Evolutionary conservation across 2,329 filamentous ascomycete species (phyloP).

Genomic region (Sordariomycetes sp.): DNA sequence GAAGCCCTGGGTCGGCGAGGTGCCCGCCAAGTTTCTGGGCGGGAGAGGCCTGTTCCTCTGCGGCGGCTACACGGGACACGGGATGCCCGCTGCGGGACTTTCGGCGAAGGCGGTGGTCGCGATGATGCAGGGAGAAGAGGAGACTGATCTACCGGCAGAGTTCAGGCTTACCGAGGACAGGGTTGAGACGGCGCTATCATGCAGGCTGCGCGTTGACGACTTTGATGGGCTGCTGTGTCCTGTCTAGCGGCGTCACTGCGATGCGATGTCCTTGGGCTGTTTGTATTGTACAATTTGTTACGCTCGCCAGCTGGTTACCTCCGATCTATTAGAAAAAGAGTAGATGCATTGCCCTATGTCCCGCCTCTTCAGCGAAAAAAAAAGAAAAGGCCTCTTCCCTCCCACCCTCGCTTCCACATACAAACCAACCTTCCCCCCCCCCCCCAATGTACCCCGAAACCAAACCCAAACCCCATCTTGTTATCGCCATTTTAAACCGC

Average conservation of each 20-base stretch:
- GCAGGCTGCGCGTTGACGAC: neutral
- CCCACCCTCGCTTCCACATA: too few species aligned
- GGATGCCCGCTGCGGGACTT: constrained; percentile 62
- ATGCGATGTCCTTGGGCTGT: neutral
- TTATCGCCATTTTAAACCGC: too few species aligned
- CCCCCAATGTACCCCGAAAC: too few species aligned
- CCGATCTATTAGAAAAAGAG: too few species aligned
- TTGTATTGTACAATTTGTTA: neutral
- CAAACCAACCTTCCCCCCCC: too few species aligned
- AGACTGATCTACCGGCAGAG: constrained; percentile 28
- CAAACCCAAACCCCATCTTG: too few species aligned
- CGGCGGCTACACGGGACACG: constrained; percentile 60
- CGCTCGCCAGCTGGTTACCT: too few species aligned
- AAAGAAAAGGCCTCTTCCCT: too few species aligned
- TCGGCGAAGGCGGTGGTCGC: constrained; percentile 50
- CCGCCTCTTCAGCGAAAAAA: too few species aligned
- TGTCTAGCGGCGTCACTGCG: neutral
- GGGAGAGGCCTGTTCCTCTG: constrained; percentile 43
- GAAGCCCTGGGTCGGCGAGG: constrained; percentile 55
- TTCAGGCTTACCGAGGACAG: constrained; percentile 21
- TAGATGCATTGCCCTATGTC: too few species aligned
- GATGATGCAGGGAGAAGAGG: constrained; percentile 36
- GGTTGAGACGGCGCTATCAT: neutral
- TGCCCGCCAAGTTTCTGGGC: constrained; percentile 39
- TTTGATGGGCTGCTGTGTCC: neutral